Conservation (phyloP, 2,329 filamentous ascomycete species). For the Colletotrichum cordylinicola region DNA sequence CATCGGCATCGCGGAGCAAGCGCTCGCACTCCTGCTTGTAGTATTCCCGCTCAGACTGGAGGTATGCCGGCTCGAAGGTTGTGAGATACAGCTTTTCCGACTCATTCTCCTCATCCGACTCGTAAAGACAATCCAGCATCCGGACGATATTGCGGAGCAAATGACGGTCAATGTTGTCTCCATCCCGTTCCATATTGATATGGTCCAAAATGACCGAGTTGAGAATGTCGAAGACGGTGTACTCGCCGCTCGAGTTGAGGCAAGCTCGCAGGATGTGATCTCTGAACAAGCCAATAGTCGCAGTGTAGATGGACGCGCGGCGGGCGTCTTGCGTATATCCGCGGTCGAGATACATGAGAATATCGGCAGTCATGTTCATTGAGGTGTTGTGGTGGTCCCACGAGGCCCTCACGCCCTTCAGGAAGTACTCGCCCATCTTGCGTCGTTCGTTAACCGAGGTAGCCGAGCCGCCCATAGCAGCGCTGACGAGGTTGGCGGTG, state of each 20-base stretch:
- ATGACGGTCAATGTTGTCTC: constrained; percentile 84
- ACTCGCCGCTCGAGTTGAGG: constrained; percentile 49
- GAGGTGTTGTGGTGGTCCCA: constrained; percentile 92
- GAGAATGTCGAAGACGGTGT: constrained; percentile 74
- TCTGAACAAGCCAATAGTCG: constrained; percentile 86
- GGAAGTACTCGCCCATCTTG: constrained; percentile 81
- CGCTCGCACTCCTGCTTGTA: constrained; percentile 78
- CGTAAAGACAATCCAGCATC: constrained; percentile 90
- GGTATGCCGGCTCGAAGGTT: constrained; percentile 80
- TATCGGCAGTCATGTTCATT: constrained; percentile 96
- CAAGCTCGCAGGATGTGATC: constrained; percentile 78
- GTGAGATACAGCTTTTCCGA: constrained; percentile 83
- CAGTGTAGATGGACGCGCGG: constrained; percentile 80
- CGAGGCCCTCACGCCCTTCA: constrained; percentile 75
- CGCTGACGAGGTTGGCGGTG: constrained; percentile 62
- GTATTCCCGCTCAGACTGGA: constrained; percentile 73
- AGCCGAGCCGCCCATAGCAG: constrained; percentile 64
- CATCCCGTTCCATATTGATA: constrained; percentile 89
- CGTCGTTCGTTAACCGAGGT: constrained; percentile 80
- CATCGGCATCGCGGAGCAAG: constrained; percentile 79
- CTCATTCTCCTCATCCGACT: constrained; percentile 79
- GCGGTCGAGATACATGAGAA: constrained; percentile 97
- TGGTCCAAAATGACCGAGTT: constrained; percentile 87
- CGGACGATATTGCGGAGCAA: constrained; percentile 83
- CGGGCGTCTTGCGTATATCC: constrained; percentile 76